Evolutionary conservation across 371 early-diverging fungal species (phyloP).

Genomic region (Rhizomucor pusillus): DNA sequence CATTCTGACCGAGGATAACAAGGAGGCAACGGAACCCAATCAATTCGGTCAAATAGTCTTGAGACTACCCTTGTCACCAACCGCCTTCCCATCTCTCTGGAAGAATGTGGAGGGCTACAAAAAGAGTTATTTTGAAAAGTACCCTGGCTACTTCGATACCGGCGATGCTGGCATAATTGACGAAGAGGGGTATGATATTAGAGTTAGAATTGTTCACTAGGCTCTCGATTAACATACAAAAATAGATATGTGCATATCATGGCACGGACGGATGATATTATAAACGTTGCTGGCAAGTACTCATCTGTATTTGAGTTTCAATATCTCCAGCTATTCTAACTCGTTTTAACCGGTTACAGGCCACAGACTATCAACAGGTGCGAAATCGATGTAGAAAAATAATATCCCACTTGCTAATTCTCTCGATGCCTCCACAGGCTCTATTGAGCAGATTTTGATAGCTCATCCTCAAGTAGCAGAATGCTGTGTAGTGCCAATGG

Average conservation of each 20-base stretch:
- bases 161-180: slow-evolving; percentile 84
- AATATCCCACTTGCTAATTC: background rate
- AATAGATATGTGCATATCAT: slow-evolving; percentile 66
- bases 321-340: background rate
- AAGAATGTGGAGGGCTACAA: slow-evolving; percentile 75
- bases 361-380: slow-evolving; percentile 83
- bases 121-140: slow-evolving; percentile 72
- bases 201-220: background rate
- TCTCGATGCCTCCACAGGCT: slow-evolving; percentile 42
- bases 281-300: slow-evolving; percentile 73
- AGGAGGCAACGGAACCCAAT: slow-evolving; percentile 48
- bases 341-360: slow-evolving; percentile 33
- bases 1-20: slow-evolving; percentile 52
- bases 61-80: slow-evolving; percentile 81
- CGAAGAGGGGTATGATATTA: slow-evolving; percentile 53
- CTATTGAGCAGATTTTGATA: slow-evolving; percentile 82
- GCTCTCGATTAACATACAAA: background rate
- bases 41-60: slow-evolving; percentile 76
- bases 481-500: slow-evolving; percentile 67
- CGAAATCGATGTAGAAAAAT: background rate
- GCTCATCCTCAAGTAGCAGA: slow-evolving; percentile 76
- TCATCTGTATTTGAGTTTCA: background rate
- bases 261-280: slow-evolving; percentile 91
- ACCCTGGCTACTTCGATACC: slow-evolving; percentile 85
- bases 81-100: slow-evolving; percentile 72